phyloP scores from a whole-genome alignment of 176 grass and related monocot species.

The Avena eriantha region DNA sequence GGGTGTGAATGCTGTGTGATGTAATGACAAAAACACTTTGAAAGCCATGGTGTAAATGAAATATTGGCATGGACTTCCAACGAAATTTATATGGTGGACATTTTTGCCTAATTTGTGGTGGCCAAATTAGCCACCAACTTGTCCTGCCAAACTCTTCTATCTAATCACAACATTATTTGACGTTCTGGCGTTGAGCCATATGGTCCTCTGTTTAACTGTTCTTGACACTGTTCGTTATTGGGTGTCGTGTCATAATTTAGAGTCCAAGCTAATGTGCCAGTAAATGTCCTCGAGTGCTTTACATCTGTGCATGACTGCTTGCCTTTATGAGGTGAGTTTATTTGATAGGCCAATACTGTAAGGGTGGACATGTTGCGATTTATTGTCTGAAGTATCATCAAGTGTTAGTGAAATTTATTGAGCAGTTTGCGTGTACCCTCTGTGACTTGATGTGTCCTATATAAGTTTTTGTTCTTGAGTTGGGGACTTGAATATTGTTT shows the following conservation, averaged over 20 bases:
- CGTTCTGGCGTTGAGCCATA: neutral
- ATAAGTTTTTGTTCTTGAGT: neutral
- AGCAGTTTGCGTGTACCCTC: neutral
- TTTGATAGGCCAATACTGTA: constrained; percentile 1
- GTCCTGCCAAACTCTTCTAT: neutral
- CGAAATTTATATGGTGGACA: neutral
- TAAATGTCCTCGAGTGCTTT: neutral
- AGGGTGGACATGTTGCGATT: neutral
- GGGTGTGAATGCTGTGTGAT: neutral
- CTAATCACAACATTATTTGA: neutral
- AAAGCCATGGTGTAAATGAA: neutral
- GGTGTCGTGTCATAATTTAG: neutral
- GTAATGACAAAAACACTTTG: neutral
- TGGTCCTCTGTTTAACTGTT: neutral
- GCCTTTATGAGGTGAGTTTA: neutral
- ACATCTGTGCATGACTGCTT: neutral
- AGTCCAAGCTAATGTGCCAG: neutral
- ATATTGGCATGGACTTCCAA: neutral
- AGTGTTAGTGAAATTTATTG: neutral
- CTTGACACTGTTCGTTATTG: neutral
- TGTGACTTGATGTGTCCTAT: neutral
- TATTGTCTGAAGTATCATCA: neutral
- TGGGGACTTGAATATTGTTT: constrained; percentile 9
- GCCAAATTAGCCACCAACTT: neutral
- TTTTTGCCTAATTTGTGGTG: neutral